Evolutionary conservation across 495 filamentous ascomycete species (phyloP).

Genomic region (Penicillium tannophilum): DNA sequence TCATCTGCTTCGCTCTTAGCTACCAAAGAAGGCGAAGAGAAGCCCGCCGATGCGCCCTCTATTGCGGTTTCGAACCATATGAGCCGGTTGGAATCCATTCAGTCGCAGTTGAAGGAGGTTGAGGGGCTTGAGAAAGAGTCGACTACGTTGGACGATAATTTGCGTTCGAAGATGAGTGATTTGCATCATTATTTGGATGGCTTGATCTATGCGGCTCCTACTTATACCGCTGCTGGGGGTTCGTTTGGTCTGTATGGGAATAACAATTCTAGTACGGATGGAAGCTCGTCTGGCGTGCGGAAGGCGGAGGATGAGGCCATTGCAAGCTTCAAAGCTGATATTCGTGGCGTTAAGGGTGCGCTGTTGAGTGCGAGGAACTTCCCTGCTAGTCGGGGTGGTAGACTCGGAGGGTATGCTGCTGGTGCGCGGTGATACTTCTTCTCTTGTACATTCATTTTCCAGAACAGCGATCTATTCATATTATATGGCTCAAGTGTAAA

Average conservation of each 20-base stretch:
- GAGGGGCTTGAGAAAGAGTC: slow-evolving; percentile 48
- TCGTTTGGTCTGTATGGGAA: slow-evolving; percentile 36
- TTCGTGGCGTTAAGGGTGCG: slow-evolving; percentile 90
- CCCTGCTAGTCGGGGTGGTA: slow-evolving; percentile 45
- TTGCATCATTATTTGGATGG: slow-evolving; percentile 55
- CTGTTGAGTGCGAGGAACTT: slow-evolving; percentile 78
- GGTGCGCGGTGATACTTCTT: slow-evolving; percentile 16
- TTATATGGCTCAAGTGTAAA: not conserved
- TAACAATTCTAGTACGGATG: slow-evolving; percentile 29
- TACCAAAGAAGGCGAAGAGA: slow-evolving; percentile 12
- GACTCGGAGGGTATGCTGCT: slow-evolving; percentile 27
- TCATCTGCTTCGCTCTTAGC: slow-evolving; percentile 2
- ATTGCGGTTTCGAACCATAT: slow-evolving; percentile 41
- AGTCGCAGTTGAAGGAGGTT: slow-evolving; percentile 56
- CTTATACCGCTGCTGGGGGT: slow-evolving; percentile 31
- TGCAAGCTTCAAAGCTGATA: slow-evolving; percentile 75
- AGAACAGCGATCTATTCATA: not conserved
- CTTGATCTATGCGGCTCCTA: slow-evolving; percentile 48
- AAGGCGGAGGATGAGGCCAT: slow-evolving; percentile 75
- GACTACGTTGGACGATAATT: slow-evolving; percentile 44
- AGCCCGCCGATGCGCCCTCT: slow-evolving; percentile 21
- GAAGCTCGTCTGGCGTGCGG: slow-evolving; percentile 34
- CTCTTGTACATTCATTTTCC: not conserved
- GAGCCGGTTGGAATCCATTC: slow-evolving; percentile 48
- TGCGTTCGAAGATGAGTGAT: slow-evolving; percentile 46